Evolutionary conservation across 352 stramenopile species (phyloP), one percentile per base, ranked within the genome.

Genomic region (Pythium pyrilobum): DNA sequence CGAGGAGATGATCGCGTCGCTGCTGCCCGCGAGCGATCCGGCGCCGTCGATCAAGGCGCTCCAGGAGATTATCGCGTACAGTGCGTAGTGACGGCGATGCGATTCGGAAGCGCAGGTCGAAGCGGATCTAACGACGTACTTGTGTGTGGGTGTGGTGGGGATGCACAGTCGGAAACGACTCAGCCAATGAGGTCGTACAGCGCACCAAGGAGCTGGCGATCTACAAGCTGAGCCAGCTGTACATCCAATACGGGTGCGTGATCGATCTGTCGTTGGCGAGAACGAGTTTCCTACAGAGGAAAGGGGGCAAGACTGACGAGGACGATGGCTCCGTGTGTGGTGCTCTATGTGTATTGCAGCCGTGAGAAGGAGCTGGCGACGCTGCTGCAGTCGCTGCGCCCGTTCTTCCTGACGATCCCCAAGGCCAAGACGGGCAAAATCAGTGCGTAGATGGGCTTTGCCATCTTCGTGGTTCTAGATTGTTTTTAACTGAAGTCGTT

Each of bases 391-490:
- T 89, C 88, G 25, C 81, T 96, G 50, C 75, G 87, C n/a, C 77
- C 90, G 18, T 98, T 98, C 67, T 99, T 99, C 71, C 60, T 68
- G 20, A 87, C 85, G 31, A 83, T 99, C 18, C 96, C 96, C 32
- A 98, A 98, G 64, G 96, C 97, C 37, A 99, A 99, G 76, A 98
- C 92, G 11, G 97, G 96, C 49, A 99, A 99, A 77, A 98, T 99
- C 51, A 85, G 81, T 95, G 52, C 48, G 80, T 64, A 18, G 3
- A 3, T n/a, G 10, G 25, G n/a, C 16, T 11, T 4, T 37, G 9
- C 4, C 12, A 21, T 5, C 10, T 16, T 40, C 10, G 9, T 13
- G 4, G 23, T 31, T 45, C 23, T 3, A 28, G 5, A 31, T 18
- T 13, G 39, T 11, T 31, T 45, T 23, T 32, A 31, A 31, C 23